phyloP scores from a whole-genome alignment of 495 filamentous ascomycete genomes.

The Copromyces sp. region DNA sequence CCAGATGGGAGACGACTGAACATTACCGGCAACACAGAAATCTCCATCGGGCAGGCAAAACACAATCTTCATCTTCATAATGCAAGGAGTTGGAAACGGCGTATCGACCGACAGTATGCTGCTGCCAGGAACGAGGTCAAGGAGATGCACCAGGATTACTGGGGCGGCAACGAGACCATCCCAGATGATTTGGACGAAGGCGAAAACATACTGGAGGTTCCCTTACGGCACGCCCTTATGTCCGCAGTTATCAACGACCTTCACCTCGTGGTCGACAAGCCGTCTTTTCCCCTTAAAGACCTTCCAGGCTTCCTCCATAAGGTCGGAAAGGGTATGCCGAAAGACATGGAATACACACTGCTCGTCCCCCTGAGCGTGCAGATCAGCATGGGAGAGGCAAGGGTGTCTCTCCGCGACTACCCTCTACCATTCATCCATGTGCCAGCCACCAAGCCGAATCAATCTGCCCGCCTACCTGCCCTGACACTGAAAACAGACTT shows the following conservation, averaged over 20 bases:
- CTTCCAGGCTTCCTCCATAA: constrained; percentile 73
- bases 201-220: constrained; percentile 79
- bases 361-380: constrained; percentile 84
- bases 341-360: constrained; percentile 78
- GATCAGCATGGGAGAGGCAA: constrained; percentile 84
- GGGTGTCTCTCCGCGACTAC: constrained; percentile 80
- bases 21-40: constrained; percentile 56
- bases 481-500: constrained; percentile 84
- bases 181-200: constrained; percentile 70
- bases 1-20: constrained; percentile 57
- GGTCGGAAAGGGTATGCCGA: constrained; percentile 92
- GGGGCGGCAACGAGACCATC: constrained; percentile 63
- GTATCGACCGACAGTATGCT: constrained; percentile 67
- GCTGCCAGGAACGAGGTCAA: constrained; percentile 63
- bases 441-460: constrained; percentile 66
- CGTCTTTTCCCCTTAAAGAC: constrained; percentile 73
- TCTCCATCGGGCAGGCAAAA: constrained; percentile 64
- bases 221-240: constrained; percentile 78
- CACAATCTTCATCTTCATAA: constrained; percentile 69
- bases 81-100: constrained; percentile 82
- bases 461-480: constrained; percentile 70
- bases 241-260: constrained; percentile 73
- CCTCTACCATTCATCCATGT: constrained; percentile 88
- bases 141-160: constrained; percentile 71
- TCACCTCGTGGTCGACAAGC: constrained; percentile 80